Base-by-base conservation (phyloP, 192 early-diverging fungal species). In the Coemansia sp. region DNA sequence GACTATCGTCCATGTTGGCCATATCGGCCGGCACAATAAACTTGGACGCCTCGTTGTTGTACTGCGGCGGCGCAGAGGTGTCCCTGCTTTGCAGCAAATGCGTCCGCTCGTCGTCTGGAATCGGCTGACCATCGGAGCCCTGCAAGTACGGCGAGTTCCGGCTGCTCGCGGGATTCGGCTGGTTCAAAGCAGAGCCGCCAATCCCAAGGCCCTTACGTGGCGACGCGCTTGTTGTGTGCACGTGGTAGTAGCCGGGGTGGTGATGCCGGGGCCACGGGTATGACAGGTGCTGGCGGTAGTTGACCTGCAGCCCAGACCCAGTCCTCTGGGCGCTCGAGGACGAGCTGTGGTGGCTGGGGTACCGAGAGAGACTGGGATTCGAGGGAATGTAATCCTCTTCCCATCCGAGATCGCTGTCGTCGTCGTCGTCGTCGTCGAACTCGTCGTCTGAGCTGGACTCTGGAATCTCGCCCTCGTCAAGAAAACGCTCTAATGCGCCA, bases 401-500 rank as follows among this genome's bases (percentile, higher is more conserved):
- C 81, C 72, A 79, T 32, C 61, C 53, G 32, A 58, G 41, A 5
- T 68, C 80, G 45, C 55, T 55, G 41, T 68, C 58, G 7, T 53
- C 71, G 14, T 67, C 58, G 7, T 53, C 71, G 14, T 67, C 65
- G 25, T 60, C 54, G 57, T 59, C 63, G 22, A 63, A 40, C 8
- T 59, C 69, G 20, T 75, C 71, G 19, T 74, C 72, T 0, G 81
- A 84, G 14, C 76, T 75, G 6, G 81, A 75, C 5, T 63, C 73
- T 1, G 76, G 81, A 14, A 84, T 68, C 43, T 75, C 70, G 12
- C 81, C 81, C 9, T 77, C 74, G 20, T 75, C 76, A 3, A 84
- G 66, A 45, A 84, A 84, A 58, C 65, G 72, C 65, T 84, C 74
- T 32, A 84, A 54, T 14, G 70, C 67, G 11, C 66, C 74, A 45